Percentiles rank a stretch among this genome's conserved stretches.
Conservation (phyloP, 225 moss, liverwort and hornwort genomes). For the Sphagnum tenellum region DNA sequence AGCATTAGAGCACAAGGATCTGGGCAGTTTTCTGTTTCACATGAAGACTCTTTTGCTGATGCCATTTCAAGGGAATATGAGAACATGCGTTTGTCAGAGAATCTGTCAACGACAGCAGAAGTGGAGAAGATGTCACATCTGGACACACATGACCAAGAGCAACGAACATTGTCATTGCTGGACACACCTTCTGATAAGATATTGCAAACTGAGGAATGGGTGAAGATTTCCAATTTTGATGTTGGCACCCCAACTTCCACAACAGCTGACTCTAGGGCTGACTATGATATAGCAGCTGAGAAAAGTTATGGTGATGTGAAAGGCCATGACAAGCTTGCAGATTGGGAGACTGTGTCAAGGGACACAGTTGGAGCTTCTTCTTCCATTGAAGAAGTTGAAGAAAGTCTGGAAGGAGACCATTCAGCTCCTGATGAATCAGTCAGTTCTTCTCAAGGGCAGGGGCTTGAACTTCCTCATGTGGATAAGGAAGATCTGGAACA, state of each 20-base stretch:
- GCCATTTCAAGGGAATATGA: too few species aligned
- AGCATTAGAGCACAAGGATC: too few species aligned
- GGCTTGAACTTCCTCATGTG: too few species aligned
- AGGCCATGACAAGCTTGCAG: constrained; percentile 33
- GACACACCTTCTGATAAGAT: constrained; percentile 11
- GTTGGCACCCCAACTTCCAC: constrained; percentile 39
- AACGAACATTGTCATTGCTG: too few species aligned
- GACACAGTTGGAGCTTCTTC: constrained; percentile 21
- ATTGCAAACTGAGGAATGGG: constrained; percentile 53
- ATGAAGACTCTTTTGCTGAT: too few species aligned
- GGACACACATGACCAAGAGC: too few species aligned
- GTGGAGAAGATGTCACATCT: too few species aligned
- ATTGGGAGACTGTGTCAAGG: constrained; percentile 48
- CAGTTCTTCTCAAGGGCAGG: constrained; percentile 14
- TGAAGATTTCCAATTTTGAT: constrained; percentile 47
- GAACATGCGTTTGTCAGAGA: too few species aligned
- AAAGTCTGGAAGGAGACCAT: constrained; percentile 10
- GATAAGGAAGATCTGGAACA: too few species aligned
- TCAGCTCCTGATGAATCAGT: constrained; percentile 11
- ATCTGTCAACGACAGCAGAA: too few species aligned
- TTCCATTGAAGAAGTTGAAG: too few species aligned
- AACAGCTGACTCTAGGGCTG: constrained; percentile 23
- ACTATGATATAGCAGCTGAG: constrained; percentile 25
- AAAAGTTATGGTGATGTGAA: constrained; percentile 14
- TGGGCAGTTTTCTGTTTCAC: too few species aligned